Conservation (phyloP, 768 basidiomycete species). For the Boletus subparvulus region DNA sequence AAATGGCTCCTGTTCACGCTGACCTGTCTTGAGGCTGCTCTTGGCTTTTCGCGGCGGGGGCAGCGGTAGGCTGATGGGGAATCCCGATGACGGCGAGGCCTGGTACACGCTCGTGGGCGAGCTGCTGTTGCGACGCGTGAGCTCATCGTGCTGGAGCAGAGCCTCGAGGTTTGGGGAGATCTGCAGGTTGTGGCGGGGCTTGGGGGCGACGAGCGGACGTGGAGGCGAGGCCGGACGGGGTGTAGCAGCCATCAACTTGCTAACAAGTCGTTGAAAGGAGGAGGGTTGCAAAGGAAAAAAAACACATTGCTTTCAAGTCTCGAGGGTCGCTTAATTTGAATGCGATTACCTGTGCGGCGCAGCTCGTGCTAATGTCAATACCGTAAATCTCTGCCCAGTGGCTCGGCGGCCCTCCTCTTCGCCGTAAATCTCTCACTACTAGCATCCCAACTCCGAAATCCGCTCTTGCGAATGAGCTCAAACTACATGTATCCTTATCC, state of each 20-base stretch:
- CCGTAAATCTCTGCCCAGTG: too few species aligned
- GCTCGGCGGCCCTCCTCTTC: too few species aligned
- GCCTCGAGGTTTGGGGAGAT: constrained; percentile 64
- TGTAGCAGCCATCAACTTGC: constrained; percentile 19
- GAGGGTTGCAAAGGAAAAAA: background rate
- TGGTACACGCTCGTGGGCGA: constrained; percentile 22
- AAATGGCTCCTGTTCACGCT: constrained; percentile 16
- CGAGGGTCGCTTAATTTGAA: background rate
- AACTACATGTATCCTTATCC: too few species aligned
- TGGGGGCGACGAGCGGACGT: background rate
- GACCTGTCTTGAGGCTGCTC: constrained; percentile 10
- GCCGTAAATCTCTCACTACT: too few species aligned
- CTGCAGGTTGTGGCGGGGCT: constrained; percentile 33
- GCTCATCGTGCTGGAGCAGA: constrained; percentile 56
- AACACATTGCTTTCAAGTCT: background rate
- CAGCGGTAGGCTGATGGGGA: constrained; percentile 30
- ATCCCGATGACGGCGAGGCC: constrained; percentile 14
- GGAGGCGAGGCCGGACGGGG: constrained; percentile 23
- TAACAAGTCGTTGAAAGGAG: background rate
- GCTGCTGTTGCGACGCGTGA: constrained; percentile 34
- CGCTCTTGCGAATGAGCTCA: too few species aligned
- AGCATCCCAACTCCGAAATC: too few species aligned
- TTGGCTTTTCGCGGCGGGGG: constrained; percentile 33
- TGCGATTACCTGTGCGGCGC: background rate
- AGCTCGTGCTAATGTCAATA: too few species aligned